A percentile compares a stretch with the other conserved stretches of the same genome.
These are phyloP conservation scores for Tetrahymena elliotti DNA, from an alignment of 73 alveolate genomes.

Conservation along the genomic window DNA sequence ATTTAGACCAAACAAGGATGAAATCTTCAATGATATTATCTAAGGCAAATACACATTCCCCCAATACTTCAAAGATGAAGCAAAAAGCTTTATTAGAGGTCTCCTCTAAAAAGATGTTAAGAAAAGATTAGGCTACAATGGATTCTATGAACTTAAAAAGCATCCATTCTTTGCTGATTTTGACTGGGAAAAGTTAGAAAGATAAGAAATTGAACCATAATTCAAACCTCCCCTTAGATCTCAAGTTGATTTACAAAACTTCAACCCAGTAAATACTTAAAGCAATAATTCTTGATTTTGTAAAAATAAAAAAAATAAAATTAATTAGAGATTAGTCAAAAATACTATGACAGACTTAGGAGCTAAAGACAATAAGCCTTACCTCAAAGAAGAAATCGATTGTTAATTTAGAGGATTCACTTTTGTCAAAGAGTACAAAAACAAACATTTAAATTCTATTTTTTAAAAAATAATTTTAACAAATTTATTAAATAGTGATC, in stretches of 20 bases:
- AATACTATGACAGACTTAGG: neutral
- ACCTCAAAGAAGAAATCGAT: neutral
- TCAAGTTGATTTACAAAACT: neutral
- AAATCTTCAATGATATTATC: neutral
- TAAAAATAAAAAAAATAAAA: neutral
- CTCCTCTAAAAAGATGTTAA: neutral
- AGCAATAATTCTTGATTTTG: neutral
- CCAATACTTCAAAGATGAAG: neutral
- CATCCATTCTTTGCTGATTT: slow-evolving; percentile 59
- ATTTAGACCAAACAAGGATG: neutral
- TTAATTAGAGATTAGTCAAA: neutral
- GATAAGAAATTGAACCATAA: slow-evolving; percentile 66
- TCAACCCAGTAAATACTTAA: neutral
- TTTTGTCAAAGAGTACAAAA: neutral
- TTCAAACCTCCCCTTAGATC: slow-evolving; percentile 57
- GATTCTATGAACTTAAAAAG: slow-evolving; percentile 37
- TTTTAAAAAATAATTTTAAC: neutral
- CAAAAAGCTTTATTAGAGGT: neutral
- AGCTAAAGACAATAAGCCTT: neutral
- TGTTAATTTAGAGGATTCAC: neutral
- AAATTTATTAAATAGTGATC: neutral
- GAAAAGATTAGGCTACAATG: slow-evolving; percentile 24
- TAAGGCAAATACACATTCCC: neutral
- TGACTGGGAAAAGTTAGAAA: slow-evolving; percentile 60
- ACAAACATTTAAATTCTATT: neutral